These are phyloP conservation scores for Conringia planisiliqua DNA, from an alignment of 345 rosid species.

Conservation along the genomic window DNA sequence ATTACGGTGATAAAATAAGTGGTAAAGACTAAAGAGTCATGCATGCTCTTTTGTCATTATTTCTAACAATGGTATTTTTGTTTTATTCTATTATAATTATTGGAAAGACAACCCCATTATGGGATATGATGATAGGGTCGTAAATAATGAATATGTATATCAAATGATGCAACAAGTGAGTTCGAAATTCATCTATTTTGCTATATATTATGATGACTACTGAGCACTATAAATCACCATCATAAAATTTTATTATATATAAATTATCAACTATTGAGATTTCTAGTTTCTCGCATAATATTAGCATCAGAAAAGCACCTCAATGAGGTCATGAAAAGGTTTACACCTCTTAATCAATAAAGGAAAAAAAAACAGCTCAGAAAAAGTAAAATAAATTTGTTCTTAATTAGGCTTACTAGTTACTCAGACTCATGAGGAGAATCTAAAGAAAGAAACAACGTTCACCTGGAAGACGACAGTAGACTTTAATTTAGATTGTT, in stretches of 20 bases:
- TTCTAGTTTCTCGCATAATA: slow-evolving; percentile 2
- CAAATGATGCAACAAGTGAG: slow-evolving; percentile 4
- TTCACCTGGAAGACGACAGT: slow-evolving; percentile 23
- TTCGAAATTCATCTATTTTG: slow-evolving; percentile 1
- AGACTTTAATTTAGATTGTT: not conserved
- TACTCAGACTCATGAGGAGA: slow-evolving; percentile 24
- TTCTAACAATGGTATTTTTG: slow-evolving; percentile 26
- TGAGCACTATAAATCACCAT: slow-evolving; percentile 4
- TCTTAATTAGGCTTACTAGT: not conserved
- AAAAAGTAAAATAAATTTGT: not conserved
- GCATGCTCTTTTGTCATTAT: slow-evolving; percentile 28
- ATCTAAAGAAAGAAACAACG: slow-evolving; percentile 34
- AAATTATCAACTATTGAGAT: not conserved
- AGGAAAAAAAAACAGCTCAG: not conserved
- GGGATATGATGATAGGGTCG: slow-evolving; percentile 38
- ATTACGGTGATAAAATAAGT: not conserved
- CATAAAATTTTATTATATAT: not conserved
- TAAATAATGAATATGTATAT: slow-evolving; percentile 26
- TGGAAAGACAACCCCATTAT: slow-evolving; percentile 49
- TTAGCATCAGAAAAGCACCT: slow-evolving; percentile 29
- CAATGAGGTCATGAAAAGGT: slow-evolving; percentile 21
- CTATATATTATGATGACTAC: slow-evolving; percentile 10
- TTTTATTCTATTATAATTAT: slow-evolving; percentile 19
- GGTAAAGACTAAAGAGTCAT: not conserved
- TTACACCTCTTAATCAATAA: not conserved